Conservation (phyloP, 169 alveolate genomes). For the Plasmodium vinckei region DNA sequence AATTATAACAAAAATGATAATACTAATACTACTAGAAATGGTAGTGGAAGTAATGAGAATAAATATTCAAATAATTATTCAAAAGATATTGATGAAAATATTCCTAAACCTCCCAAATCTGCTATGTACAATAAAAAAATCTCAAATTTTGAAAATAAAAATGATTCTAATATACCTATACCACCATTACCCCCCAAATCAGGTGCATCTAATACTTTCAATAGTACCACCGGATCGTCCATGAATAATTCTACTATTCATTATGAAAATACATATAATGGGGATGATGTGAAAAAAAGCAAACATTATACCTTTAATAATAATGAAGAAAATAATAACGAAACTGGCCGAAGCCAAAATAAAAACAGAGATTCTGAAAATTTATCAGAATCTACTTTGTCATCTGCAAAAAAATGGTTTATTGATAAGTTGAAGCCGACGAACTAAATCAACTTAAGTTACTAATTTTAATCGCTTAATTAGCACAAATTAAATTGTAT, state of each 20-base stretch:
- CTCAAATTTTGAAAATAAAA: slow-evolving; percentile 28
- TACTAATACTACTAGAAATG: background rate
- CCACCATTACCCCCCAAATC: slow-evolving; percentile 75
- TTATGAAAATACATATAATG: background rate
- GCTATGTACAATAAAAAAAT: slow-evolving; percentile 15
- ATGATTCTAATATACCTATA: slow-evolving; percentile 53
- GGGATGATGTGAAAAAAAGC: too few species aligned
- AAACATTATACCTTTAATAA: background rate
- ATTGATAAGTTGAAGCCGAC: slow-evolving; percentile 51
- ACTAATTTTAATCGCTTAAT: too few species aligned
- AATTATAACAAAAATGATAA: slow-evolving; percentile 4
- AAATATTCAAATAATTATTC: background rate
- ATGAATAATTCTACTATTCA: background rate
- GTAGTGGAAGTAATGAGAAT: background rate
- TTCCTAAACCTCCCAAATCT: slow-evolving; percentile 42
- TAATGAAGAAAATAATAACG: background rate
- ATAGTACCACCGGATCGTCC: background rate
- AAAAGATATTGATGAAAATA: slow-evolving; percentile 1
- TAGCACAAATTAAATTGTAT: background rate
- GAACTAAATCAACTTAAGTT: background rate
- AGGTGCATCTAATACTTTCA: background rate
- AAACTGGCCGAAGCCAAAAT: background rate
- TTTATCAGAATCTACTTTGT: slow-evolving; percentile 25
- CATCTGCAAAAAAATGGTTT: slow-evolving; percentile 73
- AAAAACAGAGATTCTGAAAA: slow-evolving; percentile 9